Evolutionary conservation across 2,329 filamentous ascomycete species (phyloP), one percentile per base, ranked within the genome.

Genomic region (Trichothecium roseum): DNA sequence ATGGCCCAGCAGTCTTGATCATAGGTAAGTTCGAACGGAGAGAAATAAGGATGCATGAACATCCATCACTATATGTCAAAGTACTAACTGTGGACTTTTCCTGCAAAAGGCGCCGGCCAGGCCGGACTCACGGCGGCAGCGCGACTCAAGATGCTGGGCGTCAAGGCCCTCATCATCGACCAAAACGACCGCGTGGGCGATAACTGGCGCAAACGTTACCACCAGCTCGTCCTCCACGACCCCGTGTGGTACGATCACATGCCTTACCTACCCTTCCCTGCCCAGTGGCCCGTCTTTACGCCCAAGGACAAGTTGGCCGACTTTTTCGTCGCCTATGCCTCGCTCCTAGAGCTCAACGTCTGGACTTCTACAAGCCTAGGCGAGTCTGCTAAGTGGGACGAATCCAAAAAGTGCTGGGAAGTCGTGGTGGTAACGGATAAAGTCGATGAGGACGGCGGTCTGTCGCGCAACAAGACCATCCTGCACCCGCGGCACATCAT

Each of bases 281-380:
- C 66, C 1, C 66, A 62, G 41, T 81, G 76, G 75, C 77, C 78
- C 1, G 53, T 78, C 14, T 82, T 78, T 53, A 81, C 76, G 0
- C 77, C 77, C 4, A 80, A 80, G 43, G 75, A 81, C 50, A 82
- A 81, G 45, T 59, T 81, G 0, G 78, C 65, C 3, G 72, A 77
- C 35, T 82, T 72, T 56, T 71, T 82, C 42, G 73, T 78, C 44
- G 58, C 64, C 3, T 82, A 82, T 41, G 78, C 70, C 8, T 66
- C 64, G 27, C 52, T 68, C 5, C 60, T 81, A 30, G 78, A 83
- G 47, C 61, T 82, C 32, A 78, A 81, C 44, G 64, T 80, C 20
- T 81, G 77, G 77, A 71, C 64, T 16, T 27, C 30, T 10, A 40
- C 47, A 3, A 50, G 46, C 17, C 32, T 50, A 5, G 44, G 46